phyloP scores from a whole-genome alignment of 1,284 basidiomycete species.

The Trichosporon inkin region DNA sequence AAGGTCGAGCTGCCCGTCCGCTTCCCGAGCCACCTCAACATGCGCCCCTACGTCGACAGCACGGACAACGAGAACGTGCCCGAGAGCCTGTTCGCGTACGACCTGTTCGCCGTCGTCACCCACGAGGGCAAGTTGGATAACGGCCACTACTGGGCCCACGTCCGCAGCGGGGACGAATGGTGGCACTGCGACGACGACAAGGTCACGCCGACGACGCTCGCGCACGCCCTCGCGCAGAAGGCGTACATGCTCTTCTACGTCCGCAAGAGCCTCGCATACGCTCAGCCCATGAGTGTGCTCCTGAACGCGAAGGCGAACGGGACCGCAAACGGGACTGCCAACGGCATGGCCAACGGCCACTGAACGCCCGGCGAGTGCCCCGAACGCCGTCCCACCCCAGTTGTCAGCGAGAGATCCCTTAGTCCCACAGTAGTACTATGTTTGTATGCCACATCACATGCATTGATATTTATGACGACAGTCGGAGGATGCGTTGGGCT shows the following conservation, averaged over 20 bases:
- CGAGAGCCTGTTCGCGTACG: conserved; percentile 75
- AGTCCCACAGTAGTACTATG: background rate
- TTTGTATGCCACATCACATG: conserved; percentile 9
- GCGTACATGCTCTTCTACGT: conserved; percentile 93
- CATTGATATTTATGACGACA: conserved; percentile 7
- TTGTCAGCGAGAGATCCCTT: background rate
- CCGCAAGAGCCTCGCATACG: conserved; percentile 75
- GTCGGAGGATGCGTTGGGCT: too few relatives aligned
- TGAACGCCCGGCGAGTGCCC: background rate
- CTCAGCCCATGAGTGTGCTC: conserved; percentile 23
- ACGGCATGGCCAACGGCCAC: conserved; percentile 10
- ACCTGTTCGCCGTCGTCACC: conserved; percentile 88
- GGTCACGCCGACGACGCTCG: conserved; percentile 65
- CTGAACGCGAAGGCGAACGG: conserved; percentile 12
- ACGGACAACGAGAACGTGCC: conserved; percentile 46
- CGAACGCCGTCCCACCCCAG: background rate
- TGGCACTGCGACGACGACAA: conserved; percentile 94
- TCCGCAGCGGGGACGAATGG: conserved; percentile 60
- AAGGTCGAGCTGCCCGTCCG: conserved; percentile 83
- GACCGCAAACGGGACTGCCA: conserved; percentile 4
- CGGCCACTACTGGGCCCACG: conserved; percentile 67
- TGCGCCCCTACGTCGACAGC: conserved; percentile 70
- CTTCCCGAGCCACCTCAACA: conserved; percentile 79
- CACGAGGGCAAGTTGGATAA: conserved; percentile 93
- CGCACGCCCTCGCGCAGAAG: conserved; percentile 63